Percentiles rank a stretch among this genome's conserved stretches.
Evolutionary conservation across 177 flowering plant species (phyloP).

Genomic region (Vitis hybrid): DNA sequence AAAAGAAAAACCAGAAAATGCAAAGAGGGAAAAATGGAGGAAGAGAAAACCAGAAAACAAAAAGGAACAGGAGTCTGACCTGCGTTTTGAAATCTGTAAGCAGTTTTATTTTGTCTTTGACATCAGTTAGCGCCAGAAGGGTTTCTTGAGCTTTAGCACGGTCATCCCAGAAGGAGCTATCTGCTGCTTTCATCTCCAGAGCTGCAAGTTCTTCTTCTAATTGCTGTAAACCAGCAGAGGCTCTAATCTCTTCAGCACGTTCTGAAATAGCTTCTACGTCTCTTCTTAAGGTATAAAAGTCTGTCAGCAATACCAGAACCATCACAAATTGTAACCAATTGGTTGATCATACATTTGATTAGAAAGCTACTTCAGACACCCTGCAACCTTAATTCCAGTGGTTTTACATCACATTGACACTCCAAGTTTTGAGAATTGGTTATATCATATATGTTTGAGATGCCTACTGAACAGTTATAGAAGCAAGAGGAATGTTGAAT

Average conservation of each 20-base stretch:
- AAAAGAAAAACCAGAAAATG: neutral
- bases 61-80: conserved; percentile 34
- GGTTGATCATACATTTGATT: neutral
- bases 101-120: conserved; percentile 74
- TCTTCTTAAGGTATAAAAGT: conserved; percentile 79
- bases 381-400: neutral
- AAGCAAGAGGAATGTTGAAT: no score
- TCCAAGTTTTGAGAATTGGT: neutral
- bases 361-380: no score
- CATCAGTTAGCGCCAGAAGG: conserved; percentile 72
- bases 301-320: conserved; percentile 36
- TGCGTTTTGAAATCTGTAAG: conserved; percentile 77
- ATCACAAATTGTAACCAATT: neutral
- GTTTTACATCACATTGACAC: neutral
- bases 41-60: neutral
- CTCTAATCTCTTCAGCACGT: conserved; percentile 80
- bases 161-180: conserved; percentile 89
- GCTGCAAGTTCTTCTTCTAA: conserved; percentile 59
- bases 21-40: neutral
- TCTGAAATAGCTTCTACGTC: conserved; percentile 65
- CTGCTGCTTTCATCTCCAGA: conserved; percentile 72
- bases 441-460: no score
- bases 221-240: conserved; percentile 63
- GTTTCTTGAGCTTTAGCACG: conserved; percentile 80
- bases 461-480: no score